A percentile compares a stretch with the other conserved stretches of the same genome.
Evolutionary conservation across 352 stramenopile species (phyloP).

Genomic region (Phytophthora uliginosa): DNA sequence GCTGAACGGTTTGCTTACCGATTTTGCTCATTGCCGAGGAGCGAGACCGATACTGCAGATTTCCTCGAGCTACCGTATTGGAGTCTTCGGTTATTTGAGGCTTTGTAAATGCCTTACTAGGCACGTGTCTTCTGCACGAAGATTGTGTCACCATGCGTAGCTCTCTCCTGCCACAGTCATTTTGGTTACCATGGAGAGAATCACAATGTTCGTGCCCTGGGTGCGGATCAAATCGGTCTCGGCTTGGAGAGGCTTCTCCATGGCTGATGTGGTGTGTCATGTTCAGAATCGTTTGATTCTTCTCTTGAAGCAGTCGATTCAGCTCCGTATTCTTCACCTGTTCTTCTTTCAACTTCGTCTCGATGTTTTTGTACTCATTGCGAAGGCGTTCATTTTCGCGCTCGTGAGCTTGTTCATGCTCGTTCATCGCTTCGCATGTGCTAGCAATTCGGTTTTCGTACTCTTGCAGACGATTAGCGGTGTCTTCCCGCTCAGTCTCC

Average conservation of each 20-base stretch:
- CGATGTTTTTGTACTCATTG: slow-evolving; percentile 40
- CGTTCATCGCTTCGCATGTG: slow-evolving; percentile 75
- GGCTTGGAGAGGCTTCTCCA: slow-evolving; percentile 14
- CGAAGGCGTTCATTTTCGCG: slow-evolving; percentile 60
- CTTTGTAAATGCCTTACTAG: not conserved
- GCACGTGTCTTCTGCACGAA: slow-evolving; percentile 14
- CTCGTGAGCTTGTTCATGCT: slow-evolving; percentile 75
- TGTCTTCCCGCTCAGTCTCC: slow-evolving; percentile 71
- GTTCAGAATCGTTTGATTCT: slow-evolving; percentile 72
- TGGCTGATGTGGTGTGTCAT: slow-evolving; percentile 42
- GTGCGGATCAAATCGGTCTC: not conserved
- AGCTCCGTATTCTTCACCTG: slow-evolving; percentile 67
- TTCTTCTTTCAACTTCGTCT: slow-evolving; percentile 57
- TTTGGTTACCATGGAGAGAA: slow-evolving; percentile 3
- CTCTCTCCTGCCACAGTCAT: slow-evolving; percentile 8
- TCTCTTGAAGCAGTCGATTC: slow-evolving; percentile 66
- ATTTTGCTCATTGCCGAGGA: not conserved
- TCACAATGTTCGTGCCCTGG: slow-evolving; percentile 9
- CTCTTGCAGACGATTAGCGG: slow-evolving; percentile 71
- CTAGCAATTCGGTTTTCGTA: slow-evolving; percentile 79
- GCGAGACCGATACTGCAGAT: not conserved
- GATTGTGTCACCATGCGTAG: not conserved
- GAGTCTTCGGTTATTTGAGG: not conserved
- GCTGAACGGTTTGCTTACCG: not conserved
- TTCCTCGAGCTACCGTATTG: not conserved